Percentiles rank a stretch among this genome's conserved stretches.
Conservation (phyloP, 148 eudicot genomes). For the Mesembryanthemum crystallinum region DNA sequence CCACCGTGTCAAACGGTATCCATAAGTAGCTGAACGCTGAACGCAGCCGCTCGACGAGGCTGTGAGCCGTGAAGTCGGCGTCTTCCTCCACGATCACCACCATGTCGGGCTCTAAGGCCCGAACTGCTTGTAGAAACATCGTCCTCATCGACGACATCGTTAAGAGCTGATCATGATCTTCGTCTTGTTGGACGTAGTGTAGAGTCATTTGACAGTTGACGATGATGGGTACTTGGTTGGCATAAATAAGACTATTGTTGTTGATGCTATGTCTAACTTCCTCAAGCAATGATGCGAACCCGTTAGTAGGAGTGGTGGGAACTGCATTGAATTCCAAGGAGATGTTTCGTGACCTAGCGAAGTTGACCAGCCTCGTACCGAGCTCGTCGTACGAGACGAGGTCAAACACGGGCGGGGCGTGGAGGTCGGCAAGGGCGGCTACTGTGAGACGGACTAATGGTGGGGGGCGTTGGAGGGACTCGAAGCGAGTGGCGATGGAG, state of each 20-base stretch:
- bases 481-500: conserved; percentile 51
- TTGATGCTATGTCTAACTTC: conserved; percentile 43
- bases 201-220: conserved; percentile 86
- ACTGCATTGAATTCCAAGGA: conserved; percentile 59
- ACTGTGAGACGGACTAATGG: conserved; percentile 69
- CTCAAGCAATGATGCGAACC: conserved; percentile 60
- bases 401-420: conserved; percentile 71
- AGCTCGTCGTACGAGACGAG: conserved; percentile 57
- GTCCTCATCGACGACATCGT: conserved; percentile 25
- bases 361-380: conserved; percentile 56
- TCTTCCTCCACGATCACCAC: conserved; percentile 78
- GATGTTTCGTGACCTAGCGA: conserved; percentile 63
- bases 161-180: conserved; percentile 25
- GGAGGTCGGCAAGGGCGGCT: conserved; percentile 46
- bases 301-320: conserved; percentile 56
- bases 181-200: conserved; percentile 54
- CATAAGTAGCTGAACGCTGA: conserved; percentile 78
- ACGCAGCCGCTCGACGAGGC: conserved; percentile 53
- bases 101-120: conserved; percentile 51
- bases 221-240: too few species aligned
- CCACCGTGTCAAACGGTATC: conserved; percentile 91
- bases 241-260: too few species aligned
- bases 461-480: conserved; percentile 25
- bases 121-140: conserved; percentile 51
- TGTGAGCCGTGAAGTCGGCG: conserved; percentile 59